Conservation (phyloP, 1,139 yeast species). For the Saccharomyces hybrid region DNA sequence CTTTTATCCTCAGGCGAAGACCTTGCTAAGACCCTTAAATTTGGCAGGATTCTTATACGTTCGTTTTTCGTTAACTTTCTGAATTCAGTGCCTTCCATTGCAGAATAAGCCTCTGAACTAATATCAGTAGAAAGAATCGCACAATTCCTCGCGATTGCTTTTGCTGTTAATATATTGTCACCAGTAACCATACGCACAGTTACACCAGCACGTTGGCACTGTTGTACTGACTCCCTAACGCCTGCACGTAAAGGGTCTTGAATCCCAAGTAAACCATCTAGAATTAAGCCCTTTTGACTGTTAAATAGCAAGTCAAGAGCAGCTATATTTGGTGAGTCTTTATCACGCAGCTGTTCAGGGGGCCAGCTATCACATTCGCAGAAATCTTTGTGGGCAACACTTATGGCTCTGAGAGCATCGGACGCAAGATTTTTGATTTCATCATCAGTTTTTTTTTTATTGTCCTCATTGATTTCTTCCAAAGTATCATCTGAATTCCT, state of each 20-base stretch:
- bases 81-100: constrained; percentile 91
- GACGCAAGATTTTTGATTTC: constrained; percentile 62
- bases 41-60: constrained; percentile 56
- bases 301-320: constrained; percentile 43
- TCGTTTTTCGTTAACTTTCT: constrained; percentile 57
- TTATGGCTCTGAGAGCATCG: constrained; percentile 77
- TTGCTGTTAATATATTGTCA: constrained; percentile 84
- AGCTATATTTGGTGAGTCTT: constrained; percentile 36
- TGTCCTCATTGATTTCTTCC: constrained; percentile 23
- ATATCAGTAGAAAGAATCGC: constrained; percentile 59
- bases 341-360: constrained; percentile 40
- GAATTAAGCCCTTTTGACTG: constrained; percentile 36
- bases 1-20: constrained; percentile 95
- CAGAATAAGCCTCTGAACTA: constrained; percentile 48
- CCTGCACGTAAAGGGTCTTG: constrained; percentile 92
- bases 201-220: constrained; percentile 87
- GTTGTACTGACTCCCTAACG: constrained; percentile 78
- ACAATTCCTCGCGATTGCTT: constrained; percentile 81
- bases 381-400: constrained; percentile 72
- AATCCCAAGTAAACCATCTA: constrained; percentile 80
- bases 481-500: constrained; percentile 32
- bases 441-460: constrained; percentile 31
- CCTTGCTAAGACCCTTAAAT: constrained; percentile 78
- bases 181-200: constrained; percentile 97
- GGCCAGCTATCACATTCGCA: constrained; percentile 52